Evolutionary conservation across 2,329 filamentous ascomycete species (phyloP).

Genomic region (Aspergillus phoenicis): DNA sequence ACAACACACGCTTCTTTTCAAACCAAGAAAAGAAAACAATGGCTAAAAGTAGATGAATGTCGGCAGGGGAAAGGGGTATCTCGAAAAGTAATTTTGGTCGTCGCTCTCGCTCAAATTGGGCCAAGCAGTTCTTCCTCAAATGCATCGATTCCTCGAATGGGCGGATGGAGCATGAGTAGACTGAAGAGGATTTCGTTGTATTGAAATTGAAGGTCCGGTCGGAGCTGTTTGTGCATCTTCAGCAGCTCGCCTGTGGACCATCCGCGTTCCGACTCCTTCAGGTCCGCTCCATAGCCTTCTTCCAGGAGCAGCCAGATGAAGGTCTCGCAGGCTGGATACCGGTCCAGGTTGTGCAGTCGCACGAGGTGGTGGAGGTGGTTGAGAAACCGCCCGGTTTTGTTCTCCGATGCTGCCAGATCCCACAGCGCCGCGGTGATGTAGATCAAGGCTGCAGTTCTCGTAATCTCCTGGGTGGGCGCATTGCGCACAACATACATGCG

Average conservation of each 20-base stretch:
- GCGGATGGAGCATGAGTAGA: conserved; percentile 37
- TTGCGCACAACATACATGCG: conserved; percentile 42
- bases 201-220: conserved; percentile 40
- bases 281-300: conserved; percentile 38
- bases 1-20: no score
- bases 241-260: conserved; percentile 44
- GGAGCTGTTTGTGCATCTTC: conserved; percentile 38
- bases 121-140: conserved; percentile 37
- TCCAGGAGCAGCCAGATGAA: conserved; percentile 45
- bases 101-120: neutral
- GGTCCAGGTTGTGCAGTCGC: conserved; percentile 36
- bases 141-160: conserved; percentile 34
- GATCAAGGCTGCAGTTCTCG: conserved; percentile 42
- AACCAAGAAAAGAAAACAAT: no score
- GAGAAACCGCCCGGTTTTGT: conserved; percentile 39
- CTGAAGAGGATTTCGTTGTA: conserved; percentile 45
- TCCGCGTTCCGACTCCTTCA: conserved; percentile 39
- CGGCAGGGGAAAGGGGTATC: neutral
- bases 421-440: conserved; percentile 43
- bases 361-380: conserved; percentile 28
- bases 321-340: conserved; percentile 42
- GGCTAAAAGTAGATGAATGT: neutral
- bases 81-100: neutral
- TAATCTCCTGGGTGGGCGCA: conserved; percentile 37
- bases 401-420: conserved; percentile 36